Conservation (phyloP, 2,329 filamentous ascomycete species). For the Aspergillus felis region DNA sequence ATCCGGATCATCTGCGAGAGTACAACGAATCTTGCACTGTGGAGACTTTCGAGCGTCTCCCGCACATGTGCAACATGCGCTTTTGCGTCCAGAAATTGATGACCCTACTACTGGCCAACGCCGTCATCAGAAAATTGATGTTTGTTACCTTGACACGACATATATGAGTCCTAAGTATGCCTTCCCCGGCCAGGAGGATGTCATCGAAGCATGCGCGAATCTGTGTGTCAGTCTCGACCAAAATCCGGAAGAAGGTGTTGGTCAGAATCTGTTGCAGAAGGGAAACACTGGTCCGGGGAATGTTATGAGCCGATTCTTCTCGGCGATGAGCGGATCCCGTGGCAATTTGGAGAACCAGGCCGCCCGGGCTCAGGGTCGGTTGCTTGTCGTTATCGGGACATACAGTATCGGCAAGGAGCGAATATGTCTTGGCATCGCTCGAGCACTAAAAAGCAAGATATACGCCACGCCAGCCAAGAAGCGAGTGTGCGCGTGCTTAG, state of each 20-base stretch:
- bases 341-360: constrained; percentile 19
- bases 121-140: constrained; percentile 82
- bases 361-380: constrained; percentile 54
- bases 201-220: constrained; percentile 81
- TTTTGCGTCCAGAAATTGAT: constrained; percentile 69
- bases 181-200: constrained; percentile 83
- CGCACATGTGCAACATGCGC: constrained; percentile 75
- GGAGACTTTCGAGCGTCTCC: constrained; percentile 92
- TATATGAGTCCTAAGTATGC: constrained; percentile 95
- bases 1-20: constrained; percentile 55
- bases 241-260: constrained; percentile 61
- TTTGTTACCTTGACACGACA: constrained; percentile 95
- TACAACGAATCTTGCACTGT: constrained; percentile 85
- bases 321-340: constrained; percentile 37
- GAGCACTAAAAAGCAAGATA: constrained; percentile 81
- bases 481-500: constrained; percentile 76
- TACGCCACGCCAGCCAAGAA: constrained; percentile 81
- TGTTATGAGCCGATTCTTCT: constrained; percentile 62
- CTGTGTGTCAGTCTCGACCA: constrained; percentile 76
- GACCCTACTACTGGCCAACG: constrained; percentile 68
- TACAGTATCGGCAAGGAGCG: constrained; percentile 98
- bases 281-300: constrained; percentile 53
- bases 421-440: constrained; percentile 87
- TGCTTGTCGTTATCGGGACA: constrained; percentile 90
- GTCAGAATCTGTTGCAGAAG: constrained; percentile 53